Evolutionary conservation across 495 filamentous ascomycete species (phyloP).

Genomic region (Lasiosphaeria hispida): DNA sequence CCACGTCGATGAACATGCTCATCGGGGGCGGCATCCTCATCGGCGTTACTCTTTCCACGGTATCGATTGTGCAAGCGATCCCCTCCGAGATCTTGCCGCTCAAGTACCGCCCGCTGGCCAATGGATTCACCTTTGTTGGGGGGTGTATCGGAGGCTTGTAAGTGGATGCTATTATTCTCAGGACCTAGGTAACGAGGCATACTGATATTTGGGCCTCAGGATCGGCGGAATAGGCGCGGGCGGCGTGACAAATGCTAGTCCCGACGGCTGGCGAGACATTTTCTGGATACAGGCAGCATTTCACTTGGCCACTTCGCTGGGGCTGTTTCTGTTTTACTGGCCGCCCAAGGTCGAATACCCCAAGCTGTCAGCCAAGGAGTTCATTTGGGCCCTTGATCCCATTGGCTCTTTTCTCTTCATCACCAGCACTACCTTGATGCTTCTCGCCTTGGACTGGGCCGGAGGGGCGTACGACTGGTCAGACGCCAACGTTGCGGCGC

Average conservation of each 20-base stretch:
- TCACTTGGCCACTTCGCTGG: slow-evolving; percentile 44
- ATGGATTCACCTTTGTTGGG: slow-evolving; percentile 50
- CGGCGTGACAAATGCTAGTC: slow-evolving; percentile 47
- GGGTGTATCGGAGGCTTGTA: slow-evolving; percentile 48
- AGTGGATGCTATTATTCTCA: too few relatives aligned
- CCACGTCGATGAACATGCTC: slow-evolving; percentile 51
- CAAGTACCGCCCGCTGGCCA: slow-evolving; percentile 53
- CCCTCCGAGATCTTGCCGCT: slow-evolving; percentile 54
- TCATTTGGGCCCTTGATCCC: slow-evolving; percentile 53
- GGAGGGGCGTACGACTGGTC: slow-evolving; percentile 50
- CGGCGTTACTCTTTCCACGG: slow-evolving; percentile 51
- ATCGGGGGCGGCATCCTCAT: slow-evolving; percentile 56
- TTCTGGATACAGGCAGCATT: slow-evolving; percentile 60
- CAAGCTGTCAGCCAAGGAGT: slow-evolving; percentile 40
- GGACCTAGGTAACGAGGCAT: too few relatives aligned
- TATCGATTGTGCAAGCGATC: slow-evolving; percentile 54
- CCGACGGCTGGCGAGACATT: slow-evolving; percentile 52
- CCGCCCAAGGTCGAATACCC: slow-evolving; percentile 43
- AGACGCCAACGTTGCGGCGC: slow-evolving; percentile 48
- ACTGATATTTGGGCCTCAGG: slow-evolving; percentile 18
- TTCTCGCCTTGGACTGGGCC: slow-evolving; percentile 54
- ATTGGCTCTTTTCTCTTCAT: slow-evolving; percentile 52
- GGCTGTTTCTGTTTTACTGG: slow-evolving; percentile 51
- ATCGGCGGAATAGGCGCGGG: slow-evolving; percentile 48
- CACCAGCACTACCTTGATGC: slow-evolving; percentile 44